phyloP scores from a whole-genome alignment of 768 basidiomycete species.

The Pleurotus tuoliensis region DNA sequence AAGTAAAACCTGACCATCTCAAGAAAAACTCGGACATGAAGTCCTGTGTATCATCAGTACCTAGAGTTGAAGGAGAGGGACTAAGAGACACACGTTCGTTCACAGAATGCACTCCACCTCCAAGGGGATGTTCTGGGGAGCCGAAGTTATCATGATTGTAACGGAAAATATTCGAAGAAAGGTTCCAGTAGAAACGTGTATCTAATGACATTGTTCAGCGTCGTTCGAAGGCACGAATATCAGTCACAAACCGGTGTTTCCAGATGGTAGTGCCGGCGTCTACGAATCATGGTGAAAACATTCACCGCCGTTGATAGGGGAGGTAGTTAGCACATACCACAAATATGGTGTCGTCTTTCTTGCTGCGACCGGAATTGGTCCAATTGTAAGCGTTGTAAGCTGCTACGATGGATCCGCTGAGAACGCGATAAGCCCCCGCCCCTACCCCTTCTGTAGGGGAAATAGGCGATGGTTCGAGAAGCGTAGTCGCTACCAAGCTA shows the following conservation, averaged over 20 bases:
- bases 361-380: too few species aligned
- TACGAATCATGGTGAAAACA: too few species aligned
- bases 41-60: conserved; percentile 10
- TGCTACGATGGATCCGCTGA: too few species aligned
- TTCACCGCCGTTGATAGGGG: too few species aligned
- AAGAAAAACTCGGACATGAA: conserved; percentile 29
- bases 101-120: conserved; percentile 42
- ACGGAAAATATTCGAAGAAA: conserved; percentile 40
- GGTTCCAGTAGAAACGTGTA: conserved; percentile 29
- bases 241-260: conserved; percentile 30
- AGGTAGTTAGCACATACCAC: too few species aligned
- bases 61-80: not conserved
- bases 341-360: too few species aligned
- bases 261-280: conserved; percentile 12
- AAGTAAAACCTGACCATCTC: conserved; percentile 42
- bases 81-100: conserved; percentile 40
- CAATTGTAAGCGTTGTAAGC: too few species aligned
- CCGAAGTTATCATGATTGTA: conserved; percentile 31
- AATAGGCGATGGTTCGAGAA: too few species aligned
- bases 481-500: too few species aligned
- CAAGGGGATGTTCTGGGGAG: not conserved
- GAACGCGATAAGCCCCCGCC: too few species aligned
- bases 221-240: conserved; percentile 3
- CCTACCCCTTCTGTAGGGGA: too few species aligned
- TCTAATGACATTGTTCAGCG: conserved; percentile 19